Conservation (phyloP, 805 yeast species). For the Maudiozyma bulderi region DNA sequence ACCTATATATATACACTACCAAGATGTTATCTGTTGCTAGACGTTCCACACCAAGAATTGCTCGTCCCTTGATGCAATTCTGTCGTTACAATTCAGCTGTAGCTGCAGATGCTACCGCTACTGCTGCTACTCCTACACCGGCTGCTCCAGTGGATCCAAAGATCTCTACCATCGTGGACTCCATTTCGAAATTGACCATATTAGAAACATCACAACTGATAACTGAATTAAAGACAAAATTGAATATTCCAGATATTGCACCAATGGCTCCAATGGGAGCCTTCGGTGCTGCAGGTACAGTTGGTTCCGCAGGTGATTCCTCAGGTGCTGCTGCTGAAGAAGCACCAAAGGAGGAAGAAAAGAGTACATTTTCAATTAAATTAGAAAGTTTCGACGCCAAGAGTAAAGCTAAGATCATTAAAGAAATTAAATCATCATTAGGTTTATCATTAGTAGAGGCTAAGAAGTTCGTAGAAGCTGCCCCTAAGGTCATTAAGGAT, state of each 20-base stretch:
- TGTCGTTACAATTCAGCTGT: background rate
- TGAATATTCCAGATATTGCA: constrained; percentile 90
- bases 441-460: constrained; percentile 93
- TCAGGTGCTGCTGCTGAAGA: constrained; percentile 57
- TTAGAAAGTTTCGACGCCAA: constrained; percentile 91
- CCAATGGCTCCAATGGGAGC: constrained; percentile 22
- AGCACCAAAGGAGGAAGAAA: constrained; percentile 73
- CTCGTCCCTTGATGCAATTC: constrained; percentile 2
- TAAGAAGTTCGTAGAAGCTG: constrained; percentile 94
- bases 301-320: constrained; percentile 50
- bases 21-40: constrained; percentile 3
- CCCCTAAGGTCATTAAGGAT: constrained; percentile 93
- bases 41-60: constrained; percentile 2
- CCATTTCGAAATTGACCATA: constrained; percentile 81
- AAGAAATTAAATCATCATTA: constrained; percentile 86
- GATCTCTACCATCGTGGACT: constrained; percentile 77
- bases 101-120: background rate
- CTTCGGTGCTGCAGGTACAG: constrained; percentile 40
- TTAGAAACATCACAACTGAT: constrained; percentile 88
- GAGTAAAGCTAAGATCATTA: constrained; percentile 93
- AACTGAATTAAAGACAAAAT: constrained; percentile 63
- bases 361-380: constrained; percentile 86
- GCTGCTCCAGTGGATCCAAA: constrained; percentile 60
- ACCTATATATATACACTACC: too few relatives aligned
- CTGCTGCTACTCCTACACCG: background rate